Base-by-base conservation (phyloP, 2,329 filamentous ascomycete genomes). In the Fusarium tanahbumbuense region DNA sequence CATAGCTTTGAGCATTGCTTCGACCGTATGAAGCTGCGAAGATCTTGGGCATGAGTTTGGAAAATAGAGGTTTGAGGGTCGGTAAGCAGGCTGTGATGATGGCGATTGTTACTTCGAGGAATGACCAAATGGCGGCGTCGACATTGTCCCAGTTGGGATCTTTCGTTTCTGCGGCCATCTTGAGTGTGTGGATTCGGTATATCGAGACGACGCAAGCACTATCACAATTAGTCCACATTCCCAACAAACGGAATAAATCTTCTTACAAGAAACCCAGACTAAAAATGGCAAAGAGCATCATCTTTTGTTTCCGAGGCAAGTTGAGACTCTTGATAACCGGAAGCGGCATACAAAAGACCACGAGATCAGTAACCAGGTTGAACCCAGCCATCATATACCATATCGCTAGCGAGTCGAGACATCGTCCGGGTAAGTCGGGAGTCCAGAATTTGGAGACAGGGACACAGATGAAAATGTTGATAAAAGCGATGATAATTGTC, bases 91-190 rank as follows among this genome's bases (percentile, higher is more conserved):
- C 55, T 22, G 66, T 34, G 12, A 56, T 68, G 11, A 68, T 57
- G 0, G 66, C 64, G 1, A 60, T 45, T 3, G 47, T 45, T 8
- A 68, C 32, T 49, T 68, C 66, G 8, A 68, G 59, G 12, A 64
- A 68, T 2, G 66, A 68, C 66, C 66, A 68, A 16, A 60, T 64
- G 0, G 66, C 64, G 2, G 66, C 66, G 3, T 60, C 59, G 1
- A 68, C 66, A 2, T 68, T 68, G 3, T 68, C 64, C 66, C 66
- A 68, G 0, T 68, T 68, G 5, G 66, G 66, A 9, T 68, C 66
- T 2, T 60, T 37, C 1, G 64, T 64, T 4, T 34, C 47, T 5
- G 66, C 59, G 1, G 66, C 66, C 3, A 52, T 44, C 5, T 64
- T 68, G 0, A 68, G 34, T 13, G 66, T 68, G 2, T 30, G 54